Evolutionary conservation across 768 basidiomycete genomes (phyloP).

Genomic region (Leccinum ochraceum): DNA sequence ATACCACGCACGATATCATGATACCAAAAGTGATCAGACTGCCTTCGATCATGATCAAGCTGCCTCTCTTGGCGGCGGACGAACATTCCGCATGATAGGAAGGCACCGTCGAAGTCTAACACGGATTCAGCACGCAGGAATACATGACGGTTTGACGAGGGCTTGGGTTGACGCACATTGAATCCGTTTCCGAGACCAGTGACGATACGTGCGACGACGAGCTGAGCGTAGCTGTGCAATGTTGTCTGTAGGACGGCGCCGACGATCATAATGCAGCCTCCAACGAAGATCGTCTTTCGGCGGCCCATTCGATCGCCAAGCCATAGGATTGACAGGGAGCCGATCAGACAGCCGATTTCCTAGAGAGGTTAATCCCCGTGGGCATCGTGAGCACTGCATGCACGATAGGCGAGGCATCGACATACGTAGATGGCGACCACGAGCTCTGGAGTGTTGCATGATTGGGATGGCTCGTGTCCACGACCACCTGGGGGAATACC

Average conservation of each 20-base stretch:
- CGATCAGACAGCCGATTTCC: slow-evolving; percentile 66
- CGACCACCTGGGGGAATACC: slow-evolving; percentile 55
- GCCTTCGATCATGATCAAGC: slow-evolving; percentile 66
- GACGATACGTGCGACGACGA: slow-evolving; percentile 60
- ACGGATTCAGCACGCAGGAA: neutral
- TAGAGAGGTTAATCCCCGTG: slow-evolving; percentile 19
- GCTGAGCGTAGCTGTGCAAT: slow-evolving; percentile 57
- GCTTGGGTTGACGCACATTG: slow-evolving; percentile 40
- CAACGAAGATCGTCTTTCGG: slow-evolving; percentile 56
- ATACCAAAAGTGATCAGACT: slow-evolving; percentile 64
- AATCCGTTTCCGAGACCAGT: slow-evolving; percentile 69
- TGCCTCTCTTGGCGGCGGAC: slow-evolving; percentile 56
- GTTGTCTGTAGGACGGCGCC: slow-evolving; percentile 63
- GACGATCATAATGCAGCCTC: slow-evolving; percentile 59
- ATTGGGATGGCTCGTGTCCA: slow-evolving; percentile 36
- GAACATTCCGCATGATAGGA: slow-evolving; percentile 53
- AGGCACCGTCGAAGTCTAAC: slow-evolving; percentile 50
- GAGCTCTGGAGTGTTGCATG: slow-evolving; percentile 62
- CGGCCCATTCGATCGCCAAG: slow-evolving; percentile 61
- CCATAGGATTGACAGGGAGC: slow-evolving; percentile 63
- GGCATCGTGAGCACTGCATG: neutral
- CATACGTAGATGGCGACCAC: slow-evolving; percentile 59
- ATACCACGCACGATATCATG: slow-evolving; percentile 53
- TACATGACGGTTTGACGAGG: too few species aligned
- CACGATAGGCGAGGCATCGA: neutral